Evolutionary conservation across 1,284 basidiomycete species (phyloP), one percentile per base, ranked within the genome.

Genomic region (Cryptococcus hybrid): DNA sequence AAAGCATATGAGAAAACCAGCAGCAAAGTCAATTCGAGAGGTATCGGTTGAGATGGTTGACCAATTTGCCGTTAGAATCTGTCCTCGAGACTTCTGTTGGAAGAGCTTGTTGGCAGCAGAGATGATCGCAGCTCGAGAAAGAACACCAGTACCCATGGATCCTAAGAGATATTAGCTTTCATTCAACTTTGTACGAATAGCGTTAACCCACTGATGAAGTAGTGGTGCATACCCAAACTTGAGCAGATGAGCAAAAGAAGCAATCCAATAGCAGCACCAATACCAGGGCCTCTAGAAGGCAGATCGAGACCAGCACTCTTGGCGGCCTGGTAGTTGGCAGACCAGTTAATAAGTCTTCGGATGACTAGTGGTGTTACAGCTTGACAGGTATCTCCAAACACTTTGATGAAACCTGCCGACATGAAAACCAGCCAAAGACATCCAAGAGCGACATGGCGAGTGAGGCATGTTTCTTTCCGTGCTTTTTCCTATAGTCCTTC

Each of bases 11-110:
- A 24, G 24, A 24, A 24, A 93, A 3, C 88, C 88, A 50, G 85
- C 84, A 62, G 87, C 89, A 71, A 93, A 97, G 73, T 96, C 92
- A 71, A 97, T 90, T 40, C 93, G 84, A 52, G 68, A 67, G 1
- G 69, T 70, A 75, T 97, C 94, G 0, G 92, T 94, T 4, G 90
- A 92, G 64, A 97, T 94, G 90, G 69, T 92, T 95, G 60, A 95
- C 87, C 47, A 74, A 55, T 55, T 73, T 73, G 42, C 92, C 92
- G 67, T 90, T 93, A 24, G 85, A 36, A 93, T 82, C 3, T 86
- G 86, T 2, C 87, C 86, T n/a, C 93, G 84, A 7, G 91, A 86
- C 52, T 91, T 88, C 18, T 88, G 85, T 44, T 12, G 0, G 89
- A 38, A 96, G 82, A 30, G 45, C 45, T 47, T 47, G 45, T 30